Evolutionary conservation across 495 filamentous ascomycete species (phyloP).

Genomic region (Penicillium mononematosum): DNA sequence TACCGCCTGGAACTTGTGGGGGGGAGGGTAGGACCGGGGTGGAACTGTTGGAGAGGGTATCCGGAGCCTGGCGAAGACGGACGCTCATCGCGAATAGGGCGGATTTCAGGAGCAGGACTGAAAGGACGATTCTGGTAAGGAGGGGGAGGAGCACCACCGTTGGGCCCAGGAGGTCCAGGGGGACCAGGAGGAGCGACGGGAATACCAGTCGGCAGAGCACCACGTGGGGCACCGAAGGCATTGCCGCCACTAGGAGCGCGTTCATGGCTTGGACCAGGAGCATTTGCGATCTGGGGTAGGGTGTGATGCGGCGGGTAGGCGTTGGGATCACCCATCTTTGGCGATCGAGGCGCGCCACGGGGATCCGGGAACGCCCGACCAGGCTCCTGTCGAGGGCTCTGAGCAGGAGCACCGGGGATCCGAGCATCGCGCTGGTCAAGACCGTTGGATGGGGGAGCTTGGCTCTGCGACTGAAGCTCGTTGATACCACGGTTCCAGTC

Average conservation of each 20-base stretch:
- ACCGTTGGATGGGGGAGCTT: slow-evolving; percentile 65
- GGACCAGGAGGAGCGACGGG: slow-evolving; percentile 8
- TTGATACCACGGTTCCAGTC: slow-evolving; percentile 76
- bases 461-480: slow-evolving; percentile 67
- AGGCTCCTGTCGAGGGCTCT: slow-evolving; percentile 67
- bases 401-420: slow-evolving; percentile 62
- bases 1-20: slow-evolving; percentile 54
- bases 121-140: slow-evolving; percentile 58
- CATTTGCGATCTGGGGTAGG: slow-evolving; percentile 61
- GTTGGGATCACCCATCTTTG: slow-evolving; percentile 58
- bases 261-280: slow-evolving; percentile 50
- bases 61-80: slow-evolving; percentile 79
- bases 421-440: slow-evolving; percentile 77
- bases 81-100: slow-evolving; percentile 81
- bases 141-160: slow-evolving; percentile 48
- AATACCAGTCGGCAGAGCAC: neutral
- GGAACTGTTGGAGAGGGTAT: slow-evolving; percentile 76
- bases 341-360: slow-evolving; percentile 63
- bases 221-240: slow-evolving; percentile 34
- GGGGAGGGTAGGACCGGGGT: slow-evolving; percentile 64
- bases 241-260: slow-evolving; percentile 57
- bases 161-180: slow-evolving; percentile 55
- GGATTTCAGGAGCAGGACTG: slow-evolving; percentile 80
- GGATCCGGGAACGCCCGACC: slow-evolving; percentile 74
- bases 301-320: slow-evolving; percentile 61